Conservation (phyloP, 2,329 filamentous ascomycete genomes). For the Fusarium irregulare region DNA sequence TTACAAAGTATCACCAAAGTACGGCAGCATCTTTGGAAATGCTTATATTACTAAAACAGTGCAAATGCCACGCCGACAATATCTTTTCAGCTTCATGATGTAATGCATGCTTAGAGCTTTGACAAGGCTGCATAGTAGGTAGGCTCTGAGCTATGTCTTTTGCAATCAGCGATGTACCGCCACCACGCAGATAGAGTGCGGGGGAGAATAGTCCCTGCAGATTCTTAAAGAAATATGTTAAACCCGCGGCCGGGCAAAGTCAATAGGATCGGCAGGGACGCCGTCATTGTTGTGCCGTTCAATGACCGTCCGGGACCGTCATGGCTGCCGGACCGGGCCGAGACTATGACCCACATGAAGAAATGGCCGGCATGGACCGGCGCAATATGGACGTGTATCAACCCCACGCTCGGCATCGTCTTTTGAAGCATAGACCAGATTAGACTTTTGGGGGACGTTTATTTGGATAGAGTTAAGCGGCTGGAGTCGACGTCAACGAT, state of each 20-base stretch:
- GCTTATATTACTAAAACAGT: not conserved
- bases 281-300: conserved; percentile 12
- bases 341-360: conserved; percentile 28
- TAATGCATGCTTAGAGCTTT: not conserved
- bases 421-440: not conserved
- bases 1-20: not conserved
- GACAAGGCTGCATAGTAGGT: not conserved
- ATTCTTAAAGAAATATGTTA: conserved; percentile 15
- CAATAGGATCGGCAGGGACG: conserved; percentile 28
- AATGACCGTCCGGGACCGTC: conserved; percentile 18
- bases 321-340: conserved; percentile 44
- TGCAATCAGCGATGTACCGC: conserved; percentile 1
- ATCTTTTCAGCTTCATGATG: not conserved
- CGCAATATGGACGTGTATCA: conserved; percentile 9
- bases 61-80: not conserved
- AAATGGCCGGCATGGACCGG: conserved; percentile 24
- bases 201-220: conserved; percentile 33
- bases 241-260: conserved; percentile 3
- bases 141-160: not conserved
- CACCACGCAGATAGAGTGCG: conserved; percentile 8
- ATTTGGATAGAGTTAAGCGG: conserved; percentile 1
- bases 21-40: not conserved
- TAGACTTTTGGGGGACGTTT: not conserved
- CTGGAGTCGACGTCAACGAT: not conserved
- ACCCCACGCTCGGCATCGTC: conserved; percentile 16